phyloP scores from a whole-genome alignment of 257 asterid genomes.

The Ophiorrhiza pumila region DNA sequence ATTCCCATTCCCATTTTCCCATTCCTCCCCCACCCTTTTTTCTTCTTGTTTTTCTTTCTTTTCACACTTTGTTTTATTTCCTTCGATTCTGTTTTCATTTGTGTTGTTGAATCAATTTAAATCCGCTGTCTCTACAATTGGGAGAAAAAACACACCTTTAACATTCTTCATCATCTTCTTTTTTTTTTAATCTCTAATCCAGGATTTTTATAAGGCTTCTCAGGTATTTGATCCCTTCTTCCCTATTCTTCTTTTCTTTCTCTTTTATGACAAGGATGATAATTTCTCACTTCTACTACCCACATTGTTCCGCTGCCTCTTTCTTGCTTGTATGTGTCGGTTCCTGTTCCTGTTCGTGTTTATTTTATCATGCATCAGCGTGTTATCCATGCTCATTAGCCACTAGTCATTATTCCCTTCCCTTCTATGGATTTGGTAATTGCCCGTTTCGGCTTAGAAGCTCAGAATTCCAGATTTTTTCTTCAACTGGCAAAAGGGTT shows the following conservation, averaged over 20 bases:
- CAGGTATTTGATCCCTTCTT: background rate
- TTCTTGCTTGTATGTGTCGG: background rate
- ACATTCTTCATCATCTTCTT: no score
- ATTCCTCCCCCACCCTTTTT: background rate
- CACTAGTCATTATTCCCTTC: background rate
- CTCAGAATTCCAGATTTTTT: background rate
- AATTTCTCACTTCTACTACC: slow-evolving; percentile 2
- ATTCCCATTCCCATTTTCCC: background rate
- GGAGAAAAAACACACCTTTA: background rate
- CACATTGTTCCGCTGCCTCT: background rate
- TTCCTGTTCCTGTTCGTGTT: background rate
- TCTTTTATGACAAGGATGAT: no score
- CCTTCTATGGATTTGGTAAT: background rate
- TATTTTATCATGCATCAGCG: background rate
- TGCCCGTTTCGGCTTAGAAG: background rate
- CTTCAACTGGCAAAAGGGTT: background rate
- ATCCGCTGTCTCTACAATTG: background rate
- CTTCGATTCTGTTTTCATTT: background rate
- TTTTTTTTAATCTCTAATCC: background rate
- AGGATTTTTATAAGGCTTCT: background rate
- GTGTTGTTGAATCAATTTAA: background rate
- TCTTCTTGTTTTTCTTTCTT: no score
- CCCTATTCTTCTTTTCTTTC: background rate
- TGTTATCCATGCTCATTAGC: background rate
- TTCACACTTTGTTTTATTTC: no score